Evolutionary conservation across 805 yeast species (phyloP), one percentile per base, ranked within the genome.

Genomic region (Metschnikowia cubensis): DNA sequence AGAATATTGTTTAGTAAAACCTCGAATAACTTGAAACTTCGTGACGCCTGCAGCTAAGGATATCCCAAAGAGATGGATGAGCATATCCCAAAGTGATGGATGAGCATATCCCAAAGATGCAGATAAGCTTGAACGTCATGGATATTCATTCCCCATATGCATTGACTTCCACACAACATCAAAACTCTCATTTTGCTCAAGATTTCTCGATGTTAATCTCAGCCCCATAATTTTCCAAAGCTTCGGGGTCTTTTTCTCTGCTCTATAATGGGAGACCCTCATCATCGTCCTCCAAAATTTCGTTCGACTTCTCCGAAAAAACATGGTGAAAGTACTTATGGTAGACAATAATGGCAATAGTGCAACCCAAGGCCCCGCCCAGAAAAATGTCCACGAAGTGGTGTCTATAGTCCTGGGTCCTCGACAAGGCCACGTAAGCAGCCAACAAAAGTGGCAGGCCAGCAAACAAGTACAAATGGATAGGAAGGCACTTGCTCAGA

Each of bases 311-410:
- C 6, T 50, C 54, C 1, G 53, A 50, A 13, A 38, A 22, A 34
- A 55, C 55, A 20, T 44, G 45, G 31, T 58, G 59, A 59, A 70
- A 69, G 55, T 65, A 72, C 49, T 63, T 60, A 42, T 51, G 56
- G 56, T 68, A 67, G 3, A 63, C 57, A n/a, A 50, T 52, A 18
- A 52, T 41, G 1, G 73, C 72, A 38, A 66, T 54, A 3, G 43
- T 37, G 6, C 58, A 45, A 1, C 76, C 76, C n/a, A 72, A 55
- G 1, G 55, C 21, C 5, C 67, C 62, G 1, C 76, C 76, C 34
- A 66, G 53, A 4, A 58, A 50, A 11, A 72, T 62, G 47, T 72
- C 76, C 15, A 62, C 55, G 45, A 69, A 71, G 50, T 70, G 69
- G 48, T 64, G 71, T 36, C 59, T 59, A 59, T 57, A 63, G 54